phyloP scores from a whole-genome alignment of 371 early-diverging fungal species.

The Haplosporangium sp. region DNA sequence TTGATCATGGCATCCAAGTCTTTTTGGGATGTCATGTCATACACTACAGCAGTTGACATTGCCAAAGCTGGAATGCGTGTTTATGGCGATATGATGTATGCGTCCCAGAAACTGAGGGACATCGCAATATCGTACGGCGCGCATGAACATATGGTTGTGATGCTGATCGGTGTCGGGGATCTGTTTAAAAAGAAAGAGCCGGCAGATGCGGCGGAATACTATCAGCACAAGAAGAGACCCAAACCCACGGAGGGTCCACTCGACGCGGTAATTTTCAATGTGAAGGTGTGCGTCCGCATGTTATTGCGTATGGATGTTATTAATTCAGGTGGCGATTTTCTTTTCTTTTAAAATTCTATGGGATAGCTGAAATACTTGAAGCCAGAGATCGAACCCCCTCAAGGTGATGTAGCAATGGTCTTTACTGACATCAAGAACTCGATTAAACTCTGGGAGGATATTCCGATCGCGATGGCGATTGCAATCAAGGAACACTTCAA shows the following conservation, averaged over 20 bases:
- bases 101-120: conserved; percentile 87
- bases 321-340: no score
- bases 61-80: conserved; percentile 77
- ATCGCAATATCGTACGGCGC: conserved; percentile 89
- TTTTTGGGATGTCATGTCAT: conserved; percentile 88
- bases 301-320: no score
- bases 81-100: conserved; percentile 76
- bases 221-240: conserved; percentile 35
- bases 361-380: conserved; percentile 72
- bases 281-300: not conserved
- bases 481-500: conserved; percentile 91
- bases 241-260: conserved; percentile 59
- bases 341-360: no score
- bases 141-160: conserved; percentile 81
- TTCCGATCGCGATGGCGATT: conserved; percentile 87
- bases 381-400: conserved; percentile 88
- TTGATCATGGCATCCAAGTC: conserved; percentile 87
- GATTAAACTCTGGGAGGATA: conserved; percentile 91
- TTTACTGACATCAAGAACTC: conserved; percentile 98
- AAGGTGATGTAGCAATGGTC: conserved; percentile 87
- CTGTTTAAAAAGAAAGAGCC: conserved; percentile 61
- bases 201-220: conserved; percentile 17
- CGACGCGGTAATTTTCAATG: conserved; percentile 59
- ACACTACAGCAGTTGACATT: conserved; percentile 87
- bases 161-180: conserved; percentile 86